A percentile compares a stretch with the other conserved stretches of the same genome.
These are phyloP conservation scores for Barnettozyma pratensis DNA, from an alignment of 805 yeast species.

Conservation along the genomic window DNA sequence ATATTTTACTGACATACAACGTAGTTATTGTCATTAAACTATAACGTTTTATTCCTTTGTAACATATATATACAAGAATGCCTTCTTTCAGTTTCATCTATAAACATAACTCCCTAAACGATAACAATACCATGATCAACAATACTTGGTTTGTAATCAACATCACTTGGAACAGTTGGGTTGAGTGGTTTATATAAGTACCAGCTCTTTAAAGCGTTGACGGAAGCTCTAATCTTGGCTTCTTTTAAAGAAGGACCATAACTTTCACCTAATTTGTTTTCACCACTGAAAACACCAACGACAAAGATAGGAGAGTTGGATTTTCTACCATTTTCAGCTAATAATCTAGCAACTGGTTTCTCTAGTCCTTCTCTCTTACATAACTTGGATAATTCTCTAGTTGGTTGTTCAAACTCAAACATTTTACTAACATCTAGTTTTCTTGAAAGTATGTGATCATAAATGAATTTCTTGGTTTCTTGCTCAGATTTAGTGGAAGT, in stretches of 20 bases:
- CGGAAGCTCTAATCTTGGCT: slow-evolving; percentile 89
- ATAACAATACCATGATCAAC: slow-evolving; percentile 42
- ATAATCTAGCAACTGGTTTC: slow-evolving; percentile 72
- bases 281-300: slow-evolving; percentile 87
- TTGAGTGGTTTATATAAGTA: slow-evolving; percentile 83
- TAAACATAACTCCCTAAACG: slow-evolving; percentile 24
- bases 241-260: slow-evolving; percentile 87
- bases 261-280: slow-evolving; percentile 84
- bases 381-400: slow-evolving; percentile 72
- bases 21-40: too few species aligned
- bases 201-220: slow-evolving; percentile 85
- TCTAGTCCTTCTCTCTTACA: slow-evolving; percentile 71
- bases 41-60: not conserved
- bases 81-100: not conserved
- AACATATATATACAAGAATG: slow-evolving; percentile 10
- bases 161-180: slow-evolving; percentile 59
- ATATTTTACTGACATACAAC: too few species aligned
- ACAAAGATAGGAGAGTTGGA: slow-evolving; percentile 81
- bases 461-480: slow-evolving; percentile 58
- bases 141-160: slow-evolving; percentile 31
- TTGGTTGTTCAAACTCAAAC: slow-evolving; percentile 81
- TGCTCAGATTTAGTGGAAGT: slow-evolving; percentile 59
- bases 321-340: slow-evolving; percentile 91
- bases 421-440: slow-evolving; percentile 67
- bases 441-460: slow-evolving; percentile 75